Evolutionary conservation across 495 filamentous ascomycete genomes (phyloP).

Genomic region (Rostrohypoxylon terebratum): DNA sequence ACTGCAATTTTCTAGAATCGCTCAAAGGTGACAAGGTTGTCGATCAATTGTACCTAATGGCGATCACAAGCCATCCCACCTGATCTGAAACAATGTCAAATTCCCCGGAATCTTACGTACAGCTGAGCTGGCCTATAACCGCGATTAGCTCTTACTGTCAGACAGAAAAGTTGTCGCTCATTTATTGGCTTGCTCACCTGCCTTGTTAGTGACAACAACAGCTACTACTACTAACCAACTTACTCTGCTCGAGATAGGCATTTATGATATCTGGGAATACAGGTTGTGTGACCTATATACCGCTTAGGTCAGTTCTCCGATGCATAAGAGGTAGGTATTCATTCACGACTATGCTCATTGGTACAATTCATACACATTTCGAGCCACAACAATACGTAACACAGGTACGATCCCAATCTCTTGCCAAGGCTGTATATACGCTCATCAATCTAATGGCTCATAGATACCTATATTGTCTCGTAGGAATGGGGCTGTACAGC

Average conservation of each 20-base stretch:
- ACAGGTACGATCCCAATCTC: slow-evolving; percentile 10
- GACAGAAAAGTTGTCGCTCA: slow-evolving; percentile 14
- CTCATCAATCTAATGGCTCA: not conserved
- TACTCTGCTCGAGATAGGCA: not conserved
- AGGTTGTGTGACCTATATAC: slow-evolving; percentile 13
- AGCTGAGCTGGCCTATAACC: slow-evolving; percentile 6
- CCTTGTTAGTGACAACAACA: slow-evolving; percentile 3
- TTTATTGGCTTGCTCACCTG: not conserved
- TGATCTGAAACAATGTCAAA: slow-evolving; percentile 34
- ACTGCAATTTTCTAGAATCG: slow-evolving; percentile 37
- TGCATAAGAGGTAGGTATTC: no score
- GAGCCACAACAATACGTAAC: slow-evolving; percentile 14
- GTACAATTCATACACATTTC: slow-evolving; percentile 7
- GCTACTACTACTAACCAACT: not conserved
- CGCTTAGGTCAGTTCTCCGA: not conserved
- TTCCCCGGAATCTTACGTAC: slow-evolving; percentile 26
- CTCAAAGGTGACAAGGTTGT: slow-evolving; percentile 13
- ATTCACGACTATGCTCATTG: not conserved
- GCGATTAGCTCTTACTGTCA: slow-evolving; percentile 8
- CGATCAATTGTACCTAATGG: slow-evolving; percentile 25
- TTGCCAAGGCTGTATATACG: not conserved
- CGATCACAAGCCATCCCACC: slow-evolving; percentile 23
- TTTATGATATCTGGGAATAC: not conserved
- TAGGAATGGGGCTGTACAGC: slow-evolving; percentile 16
- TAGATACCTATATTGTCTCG: not conserved